Evolutionary conservation across 805 yeast species (phyloP), one percentile per base, ranked within the genome.

Genomic region (Ogataea nakhonphanomensis): DNA sequence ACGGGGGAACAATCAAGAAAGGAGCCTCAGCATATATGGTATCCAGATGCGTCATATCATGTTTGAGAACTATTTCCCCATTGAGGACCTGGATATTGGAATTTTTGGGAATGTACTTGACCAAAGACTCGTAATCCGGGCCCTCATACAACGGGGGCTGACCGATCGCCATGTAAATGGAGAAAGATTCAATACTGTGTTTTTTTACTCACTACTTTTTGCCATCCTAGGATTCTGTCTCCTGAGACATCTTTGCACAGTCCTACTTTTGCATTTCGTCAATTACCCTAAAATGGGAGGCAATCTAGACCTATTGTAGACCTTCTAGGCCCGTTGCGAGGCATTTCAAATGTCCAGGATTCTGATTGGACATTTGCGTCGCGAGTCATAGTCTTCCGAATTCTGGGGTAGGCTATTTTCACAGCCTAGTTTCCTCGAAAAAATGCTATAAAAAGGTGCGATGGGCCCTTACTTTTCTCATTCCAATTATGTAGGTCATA

Each of bases 21-120:
- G 66, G 66, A 4, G 65, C 55, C 44, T 61, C 66, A 3, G 53
- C 15, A 31, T 46, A 60, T 1, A 57, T 24, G 3, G 56, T 46
- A 12, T 58, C 57, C 8, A 54, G 37, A 9, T 33, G 30, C 22
- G 17, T 30, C 27, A 47, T 17, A 29, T 47, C 34, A 21, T 34
- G 35, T 21, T 35, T 42, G 11, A 38, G 23, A 11, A 31, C 34
- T n/a, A 50, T 25, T 8, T 25, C 13, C 14, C 52, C 50, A 13
- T 48, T 23, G 7, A 28, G 15, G 9, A 46, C 34, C 20, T 25
- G 29, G 26, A 50, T 17, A n/a, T 25, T 30, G 28, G 39, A 17
- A 29, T 45, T 41, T 30, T 46, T 48, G 14, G 51, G 48, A 12
- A 50, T 21, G 12, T 35, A 27, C 7, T 39, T 22, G 8, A 8